Evolutionary conservation across 1,284 basidiomycete species (phyloP), one percentile per base, ranked within the genome.

Genomic region (Ceratobasidium sp.): DNA sequence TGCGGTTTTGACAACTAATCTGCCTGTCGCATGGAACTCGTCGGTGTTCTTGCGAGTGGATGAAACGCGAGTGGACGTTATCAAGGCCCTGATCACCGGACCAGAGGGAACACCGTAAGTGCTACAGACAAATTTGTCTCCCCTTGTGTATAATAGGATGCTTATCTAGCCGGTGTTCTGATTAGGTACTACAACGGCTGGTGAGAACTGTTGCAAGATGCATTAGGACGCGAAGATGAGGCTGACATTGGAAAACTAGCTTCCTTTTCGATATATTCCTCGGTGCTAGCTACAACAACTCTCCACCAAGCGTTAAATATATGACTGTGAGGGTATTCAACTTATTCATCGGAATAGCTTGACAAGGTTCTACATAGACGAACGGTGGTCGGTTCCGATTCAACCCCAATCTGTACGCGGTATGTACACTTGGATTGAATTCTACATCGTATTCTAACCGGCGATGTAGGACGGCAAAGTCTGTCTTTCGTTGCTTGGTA

Each of bases 191-290:
- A 93, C 75, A 92, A 93, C 78, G 92, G 92, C 79, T 93, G 92
- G 91, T 92, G 78, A 75, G 87, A 52, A n/a, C 30, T 18, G 21
- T 23, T 14, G 43, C 18, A 14, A 3, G 18, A 4, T 59, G 26
- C 18, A n/a, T 52, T 28, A 26, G 10, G 23, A 28, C 21, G 18
- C 36, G 21, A 41, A 18, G n/a, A 30, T n/a, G 21, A 21, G 12
- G 39, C 45, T 61, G 32, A 70, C 23, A n/a, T 32, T 5, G 21
- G 50, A 12, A 18, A 79, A 76, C 50, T 75, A 88, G 88, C 77
- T 89, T 84, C 79, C 78, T 96, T 57, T 97, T 97, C 77, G 95
- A 97, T 81, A 94, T 97, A 71, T 96, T 96, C 82, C 85, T 97
- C 1, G 93, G 92, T 5, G 85, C 89, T 62, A 88, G 83, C 74